Evolutionary conservation across 2,329 filamentous ascomycete species (phyloP), one percentile per base, ranked within the genome.

Genomic region (Phaeoacremonium minimum): DNA sequence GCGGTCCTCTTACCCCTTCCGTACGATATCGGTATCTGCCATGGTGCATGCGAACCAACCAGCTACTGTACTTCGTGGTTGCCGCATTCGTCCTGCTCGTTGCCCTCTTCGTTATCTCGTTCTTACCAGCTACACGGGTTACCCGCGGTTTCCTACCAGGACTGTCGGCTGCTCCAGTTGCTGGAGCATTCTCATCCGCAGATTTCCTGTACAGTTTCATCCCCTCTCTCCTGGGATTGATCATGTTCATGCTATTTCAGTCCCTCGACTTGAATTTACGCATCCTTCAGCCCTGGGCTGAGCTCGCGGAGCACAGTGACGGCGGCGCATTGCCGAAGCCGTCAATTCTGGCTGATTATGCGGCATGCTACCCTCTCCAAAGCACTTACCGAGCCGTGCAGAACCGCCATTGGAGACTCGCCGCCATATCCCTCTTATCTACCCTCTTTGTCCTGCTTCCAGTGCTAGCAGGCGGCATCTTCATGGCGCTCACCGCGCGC

Each of bases 131-230:
- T 6, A 80, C 76, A 7, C 73, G 76, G 9, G 70, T 95, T 18
- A 63, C 74, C 26, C 57, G 69, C 7, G 90, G 89, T 7, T 96
- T 95, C 57, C 58, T 72, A 6, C 88, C 90, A 3, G 66, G 72
- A 6, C 65, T 95, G 1, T 64, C 70, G 8, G 79, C 83, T 0
- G 65, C 69, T 4, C 78, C 87, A 2, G 66, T 73, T 4, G 51
- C 61, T 0, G 67, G 67, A 17, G 86, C 84, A 14, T 96, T 94
- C 60, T 94, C 87, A 2, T 70, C 86, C 1, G 87, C 88, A 33
- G 88, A 95, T 60, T 96, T 96, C 62, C 64, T 95, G 34, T 96
- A 89, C 66, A 80, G 77, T 42, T 88, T 90, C 58, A 38, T 90
- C 15, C 85, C 86, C 1, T 77, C 82, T 4, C 48, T 85, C 1